Evolutionary conservation across 352 stramenopile genomes (phyloP).

Genomic region (Phytophthora nicotianae): DNA sequence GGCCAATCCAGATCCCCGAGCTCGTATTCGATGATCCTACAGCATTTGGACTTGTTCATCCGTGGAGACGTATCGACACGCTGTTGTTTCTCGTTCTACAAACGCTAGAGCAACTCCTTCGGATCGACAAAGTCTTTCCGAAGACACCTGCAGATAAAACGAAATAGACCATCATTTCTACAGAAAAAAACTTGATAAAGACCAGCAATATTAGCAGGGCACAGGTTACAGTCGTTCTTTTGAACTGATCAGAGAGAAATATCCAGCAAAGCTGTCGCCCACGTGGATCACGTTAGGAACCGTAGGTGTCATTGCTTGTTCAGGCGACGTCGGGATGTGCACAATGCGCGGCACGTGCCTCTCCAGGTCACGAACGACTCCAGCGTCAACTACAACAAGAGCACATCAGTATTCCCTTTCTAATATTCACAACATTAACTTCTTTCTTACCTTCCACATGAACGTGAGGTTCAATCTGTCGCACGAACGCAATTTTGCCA

Average conservation of each 20-base stretch:
- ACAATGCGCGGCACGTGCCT: constrained; percentile 81
- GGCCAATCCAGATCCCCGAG: constrained; percentile 43
- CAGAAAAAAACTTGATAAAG: constrained; percentile 19
- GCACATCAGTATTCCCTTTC: constrained; percentile 2
- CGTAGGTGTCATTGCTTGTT: constrained; percentile 31
- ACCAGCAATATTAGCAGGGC: constrained; percentile 22
- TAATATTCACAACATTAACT: no score
- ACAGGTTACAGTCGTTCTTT: constrained; percentile 38
- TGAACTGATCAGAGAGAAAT: constrained; percentile 67
- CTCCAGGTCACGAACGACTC: constrained; percentile 64
- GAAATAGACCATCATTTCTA: constrained; percentile 6
- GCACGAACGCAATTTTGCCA: constrained; percentile 85
- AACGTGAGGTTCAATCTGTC: constrained; percentile 85
- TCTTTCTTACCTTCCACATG: constrained; percentile 76
- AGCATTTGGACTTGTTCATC: constrained; percentile 49
- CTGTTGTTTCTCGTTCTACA: constrained; percentile 54
- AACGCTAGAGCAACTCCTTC: constrained; percentile 63
- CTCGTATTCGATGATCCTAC: constrained; percentile 46
- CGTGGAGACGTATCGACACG: constrained; percentile 51
- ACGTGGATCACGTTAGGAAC: constrained; percentile 60
- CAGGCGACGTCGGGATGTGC: constrained; percentile 45
- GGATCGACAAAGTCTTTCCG: constrained; percentile 50
- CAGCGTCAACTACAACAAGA: constrained; percentile 52
- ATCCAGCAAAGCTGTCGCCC: constrained; percentile 64
- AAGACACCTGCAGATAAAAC: constrained; percentile 15